phyloP scores from a whole-genome alignment of 768 basidiomycete species.

The Coprinopsis strossmayeri region DNA sequence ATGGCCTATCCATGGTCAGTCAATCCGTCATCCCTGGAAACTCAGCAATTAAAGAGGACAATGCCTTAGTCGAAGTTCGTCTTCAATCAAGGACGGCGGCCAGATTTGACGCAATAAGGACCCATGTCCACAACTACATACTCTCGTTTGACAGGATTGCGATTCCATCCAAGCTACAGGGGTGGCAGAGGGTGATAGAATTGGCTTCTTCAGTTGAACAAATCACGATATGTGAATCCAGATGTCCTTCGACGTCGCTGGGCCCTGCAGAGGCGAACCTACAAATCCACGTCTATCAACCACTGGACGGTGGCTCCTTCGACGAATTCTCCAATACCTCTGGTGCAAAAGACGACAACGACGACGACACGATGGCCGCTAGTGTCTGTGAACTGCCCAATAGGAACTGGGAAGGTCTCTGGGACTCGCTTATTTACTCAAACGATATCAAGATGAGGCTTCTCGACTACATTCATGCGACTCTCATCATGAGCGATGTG shows the following conservation, averaged over 20 bases:
- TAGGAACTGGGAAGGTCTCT: slow-evolving; percentile 79
- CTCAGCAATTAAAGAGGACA: background rate
- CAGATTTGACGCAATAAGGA: slow-evolving; percentile 70
- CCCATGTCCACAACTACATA: slow-evolving; percentile 50
- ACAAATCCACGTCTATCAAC: slow-evolving; percentile 87
- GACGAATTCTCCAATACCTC: slow-evolving; percentile 67
- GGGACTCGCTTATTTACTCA: slow-evolving; percentile 87
- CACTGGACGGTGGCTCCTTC: slow-evolving; percentile 56
- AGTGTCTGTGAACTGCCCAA: slow-evolving; percentile 87
- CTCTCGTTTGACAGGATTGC: slow-evolving; percentile 58
- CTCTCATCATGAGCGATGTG: slow-evolving; percentile 86
- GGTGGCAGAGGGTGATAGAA: slow-evolving; percentile 74
- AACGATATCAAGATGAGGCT: slow-evolving; percentile 81
- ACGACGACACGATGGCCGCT: slow-evolving; percentile 81
- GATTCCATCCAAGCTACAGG: slow-evolving; percentile 63
- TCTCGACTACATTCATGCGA: slow-evolving; percentile 92
- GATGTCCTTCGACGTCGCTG: slow-evolving; percentile 48
- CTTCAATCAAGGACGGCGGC: slow-evolving; percentile 60
- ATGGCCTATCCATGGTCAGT: slow-evolving; percentile 66
- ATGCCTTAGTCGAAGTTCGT: slow-evolving; percentile 79
- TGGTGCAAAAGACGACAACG: slow-evolving; percentile 50
- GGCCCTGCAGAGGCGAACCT: slow-evolving; percentile 54
- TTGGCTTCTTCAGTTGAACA: slow-evolving; percentile 71
- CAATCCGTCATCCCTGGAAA: background rate
- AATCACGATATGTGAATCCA: slow-evolving; percentile 66